Evolutionary conservation across 495 filamentous ascomycete species (phyloP), one percentile per base, ranked within the genome.

Genomic region (Xanthoparmelia taractica): DNA sequence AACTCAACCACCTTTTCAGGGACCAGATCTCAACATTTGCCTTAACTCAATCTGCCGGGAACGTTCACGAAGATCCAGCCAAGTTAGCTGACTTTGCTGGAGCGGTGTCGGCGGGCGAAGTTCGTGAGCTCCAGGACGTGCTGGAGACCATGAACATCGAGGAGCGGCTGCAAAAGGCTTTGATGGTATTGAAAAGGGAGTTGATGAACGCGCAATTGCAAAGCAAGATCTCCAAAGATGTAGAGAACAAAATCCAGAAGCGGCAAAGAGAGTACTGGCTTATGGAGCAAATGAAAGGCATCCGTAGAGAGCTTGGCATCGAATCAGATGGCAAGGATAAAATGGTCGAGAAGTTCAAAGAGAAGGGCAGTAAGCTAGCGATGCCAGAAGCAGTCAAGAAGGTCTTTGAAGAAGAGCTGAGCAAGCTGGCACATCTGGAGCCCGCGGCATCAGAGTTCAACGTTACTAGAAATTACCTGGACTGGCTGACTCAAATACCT

Each of bases 261-360:
- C 87, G 94, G 15, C 94, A 99, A 71, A 86, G 94, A 36, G 95
- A 99, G 70, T 99, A 99, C 77, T 99, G 91, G 90, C 78, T 99
- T 25, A 93, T 94, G 90, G 94, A 99, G 73, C 95, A 99, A 70
- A 95, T 97, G 92, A 97, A 97, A 76, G 95, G 91, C n/a, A 97
- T 99, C 70, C 86, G 89, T 64, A 81, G 93, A 60, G 95, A 99
- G 73, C 81, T 99, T 27, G 95, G 95, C 18, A 91, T 97, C 61
- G 95, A 97, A 74, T 94, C 90, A 5, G 94, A 99, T 69, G 94
- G 95, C 38, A 99, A 96, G 73, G 94, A 99, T 64, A 97, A 96
- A 75, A 81, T 99, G 33, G 89, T 97, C 3, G 95, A 97, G 75
- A 94, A 88, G 71, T 99, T 97, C 77, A 93, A 88, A 75, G 92